phyloP scores from a whole-genome alignment of 2,329 filamentous ascomycete genomes.

The Juglanconis sp. region DNA sequence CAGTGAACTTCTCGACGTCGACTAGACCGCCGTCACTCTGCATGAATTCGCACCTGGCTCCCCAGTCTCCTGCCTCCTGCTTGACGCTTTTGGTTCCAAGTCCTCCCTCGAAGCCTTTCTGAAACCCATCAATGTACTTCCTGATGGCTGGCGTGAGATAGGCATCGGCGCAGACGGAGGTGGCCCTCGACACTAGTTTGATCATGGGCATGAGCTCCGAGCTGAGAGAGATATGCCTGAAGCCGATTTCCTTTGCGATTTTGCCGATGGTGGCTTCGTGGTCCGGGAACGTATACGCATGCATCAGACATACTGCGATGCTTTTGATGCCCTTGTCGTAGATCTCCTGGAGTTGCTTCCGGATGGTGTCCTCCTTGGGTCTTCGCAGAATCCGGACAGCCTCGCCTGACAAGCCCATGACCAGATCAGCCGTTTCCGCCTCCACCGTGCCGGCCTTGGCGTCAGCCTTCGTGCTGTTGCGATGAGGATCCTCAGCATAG shows the following conservation, averaged over 20 bases:
- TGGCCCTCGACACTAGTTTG: slow-evolving; percentile 72
- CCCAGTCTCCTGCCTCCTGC: slow-evolving; percentile 59
- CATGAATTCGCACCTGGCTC: slow-evolving; percentile 91
- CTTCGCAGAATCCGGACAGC: slow-evolving; percentile 66
- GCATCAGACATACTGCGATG: slow-evolving; percentile 87
- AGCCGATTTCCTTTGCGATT: slow-evolving; percentile 77
- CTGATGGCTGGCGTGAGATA: slow-evolving; percentile 78
- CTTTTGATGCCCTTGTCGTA: slow-evolving; percentile 71
- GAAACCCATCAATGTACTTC: slow-evolving; percentile 72
- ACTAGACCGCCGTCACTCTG: slow-evolving; percentile 76
- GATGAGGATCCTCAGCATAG: slow-evolving; percentile 80
- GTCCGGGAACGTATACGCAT: slow-evolving; percentile 85
- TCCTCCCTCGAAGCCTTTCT: slow-evolving; percentile 75
- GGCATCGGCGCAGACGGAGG: slow-evolving; percentile 75
- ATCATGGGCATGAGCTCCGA: slow-evolving; percentile 89
- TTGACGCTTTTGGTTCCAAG: slow-evolving; percentile 74
- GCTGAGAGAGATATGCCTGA: slow-evolving; percentile 76
- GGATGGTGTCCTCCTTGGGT: slow-evolving; percentile 55
- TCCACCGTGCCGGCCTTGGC: slow-evolving; percentile 47
- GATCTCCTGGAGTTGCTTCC: slow-evolving; percentile 61
- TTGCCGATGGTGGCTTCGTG: slow-evolving; percentile 77
- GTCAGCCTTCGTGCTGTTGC: slow-evolving; percentile 53
- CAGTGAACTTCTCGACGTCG: slow-evolving; percentile 78
- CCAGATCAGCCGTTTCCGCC: slow-evolving; percentile 51
- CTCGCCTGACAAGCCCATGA: slow-evolving; percentile 72